These are phyloP conservation scores for Setaria italica DNA, from an alignment of 202 grass and related monocot genomes.

Conservation along the genomic window DNA sequence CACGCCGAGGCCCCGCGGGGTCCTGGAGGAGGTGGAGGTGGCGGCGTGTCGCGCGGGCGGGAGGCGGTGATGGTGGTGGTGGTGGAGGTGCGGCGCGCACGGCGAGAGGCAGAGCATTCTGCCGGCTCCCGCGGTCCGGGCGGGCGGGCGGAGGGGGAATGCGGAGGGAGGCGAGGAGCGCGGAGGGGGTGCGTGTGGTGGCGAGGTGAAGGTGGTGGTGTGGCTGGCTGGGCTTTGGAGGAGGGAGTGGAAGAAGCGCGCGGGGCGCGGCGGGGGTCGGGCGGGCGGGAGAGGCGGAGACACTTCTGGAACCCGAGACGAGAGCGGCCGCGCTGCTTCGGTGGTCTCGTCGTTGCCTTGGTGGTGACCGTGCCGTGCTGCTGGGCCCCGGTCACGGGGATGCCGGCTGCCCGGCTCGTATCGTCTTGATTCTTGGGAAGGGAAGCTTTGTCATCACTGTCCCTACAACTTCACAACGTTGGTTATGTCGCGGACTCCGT, in stretches of 20 bases:
- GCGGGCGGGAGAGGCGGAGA: conserved; percentile 26
- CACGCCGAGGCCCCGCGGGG: background rate
- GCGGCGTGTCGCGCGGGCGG: background rate
- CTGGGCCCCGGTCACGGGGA: no score
- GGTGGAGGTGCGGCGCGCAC: conserved; percentile 15
- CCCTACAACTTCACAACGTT: no score
- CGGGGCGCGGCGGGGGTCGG: background rate
- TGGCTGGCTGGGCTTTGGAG: background rate
- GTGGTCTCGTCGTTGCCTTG: background rate
- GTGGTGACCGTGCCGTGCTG: no score
- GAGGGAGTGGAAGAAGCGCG: background rate
- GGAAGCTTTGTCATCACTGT: no score
- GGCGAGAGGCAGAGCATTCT: conserved; percentile 52
- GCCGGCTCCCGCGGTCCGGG: no score
- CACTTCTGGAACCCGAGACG: conserved; percentile 32
- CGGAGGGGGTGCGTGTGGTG: background rate
- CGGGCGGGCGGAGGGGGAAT: background rate
- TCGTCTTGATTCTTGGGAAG: no score
- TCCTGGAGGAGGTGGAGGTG: background rate
- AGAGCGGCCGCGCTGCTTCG: background rate
- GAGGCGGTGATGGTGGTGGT: background rate
- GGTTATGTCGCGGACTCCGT: no score
- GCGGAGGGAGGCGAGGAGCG: background rate
- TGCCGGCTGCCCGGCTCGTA: no score
- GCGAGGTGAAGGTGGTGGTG: background rate